These are phyloP conservation scores for Tinospora cordifolia DNA, from an alignment of 164 flowering plant genomes.

Conservation along the genomic window DNA sequence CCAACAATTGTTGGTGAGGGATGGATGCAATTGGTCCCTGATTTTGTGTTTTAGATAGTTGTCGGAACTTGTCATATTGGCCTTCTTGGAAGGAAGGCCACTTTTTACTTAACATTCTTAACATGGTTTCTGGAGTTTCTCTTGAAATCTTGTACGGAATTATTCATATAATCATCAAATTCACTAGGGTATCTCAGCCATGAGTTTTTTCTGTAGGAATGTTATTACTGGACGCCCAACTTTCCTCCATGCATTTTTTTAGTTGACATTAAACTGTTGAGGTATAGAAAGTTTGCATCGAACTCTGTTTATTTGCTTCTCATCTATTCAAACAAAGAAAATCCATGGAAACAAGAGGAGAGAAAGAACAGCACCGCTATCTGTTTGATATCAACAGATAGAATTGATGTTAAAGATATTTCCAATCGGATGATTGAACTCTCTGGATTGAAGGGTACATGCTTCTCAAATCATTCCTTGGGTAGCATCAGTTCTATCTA, in stretches of 20 bases:
- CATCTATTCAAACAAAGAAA: background rate
- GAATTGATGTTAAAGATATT: too few relatives aligned
- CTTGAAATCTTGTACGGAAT: background rate
- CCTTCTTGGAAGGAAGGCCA: constrained; percentile 5
- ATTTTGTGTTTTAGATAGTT: background rate
- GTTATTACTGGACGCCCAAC: background rate
- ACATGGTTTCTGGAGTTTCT: background rate
- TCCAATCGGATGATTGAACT: too few relatives aligned
- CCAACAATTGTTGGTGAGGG: background rate
- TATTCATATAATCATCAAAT: background rate
- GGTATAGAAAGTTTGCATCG: background rate
- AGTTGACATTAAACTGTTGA: background rate
- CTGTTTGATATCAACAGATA: too few relatives aligned
- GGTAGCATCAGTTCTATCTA: too few relatives aligned
- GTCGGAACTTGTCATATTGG: background rate
- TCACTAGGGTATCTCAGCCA: background rate
- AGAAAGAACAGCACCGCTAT: too few relatives aligned
- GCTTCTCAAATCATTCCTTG: too few relatives aligned
- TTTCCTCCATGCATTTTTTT: background rate
- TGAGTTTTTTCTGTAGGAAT: background rate
- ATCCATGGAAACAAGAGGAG: too few relatives aligned
- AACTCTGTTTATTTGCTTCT: background rate
- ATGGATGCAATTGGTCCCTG: background rate
- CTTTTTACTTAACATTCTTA: background rate
- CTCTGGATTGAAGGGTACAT: too few relatives aligned